Evolutionary conservation across 177 flowering plant species (phyloP).

Genomic region (Vitis hybrid): DNA sequence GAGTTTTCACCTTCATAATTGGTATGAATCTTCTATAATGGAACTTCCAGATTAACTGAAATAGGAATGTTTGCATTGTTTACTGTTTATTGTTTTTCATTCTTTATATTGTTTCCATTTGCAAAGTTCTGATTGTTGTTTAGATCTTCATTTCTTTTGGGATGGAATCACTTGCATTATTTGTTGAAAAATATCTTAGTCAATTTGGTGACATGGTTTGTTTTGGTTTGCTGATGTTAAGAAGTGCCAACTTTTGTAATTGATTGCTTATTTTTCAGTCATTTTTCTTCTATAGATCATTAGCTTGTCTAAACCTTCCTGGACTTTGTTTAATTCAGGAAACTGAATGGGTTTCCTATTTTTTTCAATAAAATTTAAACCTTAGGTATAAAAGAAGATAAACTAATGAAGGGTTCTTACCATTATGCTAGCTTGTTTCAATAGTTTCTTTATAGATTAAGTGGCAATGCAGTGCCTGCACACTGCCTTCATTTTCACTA

Average conservation of each 20-base stretch:
- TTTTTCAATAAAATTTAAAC: constrained; percentile 3
- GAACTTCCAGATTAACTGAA: constrained; percentile 5
- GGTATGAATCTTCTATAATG: constrained; percentile 56
- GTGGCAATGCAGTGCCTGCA: constrained; percentile 72
- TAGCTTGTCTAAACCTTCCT: constrained; percentile 2
- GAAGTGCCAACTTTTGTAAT: constrained; percentile 9
- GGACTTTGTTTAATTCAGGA: constrained; percentile 3
- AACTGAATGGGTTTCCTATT: background rate
- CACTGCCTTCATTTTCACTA: constrained; percentile 86
- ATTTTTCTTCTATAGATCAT: background rate
- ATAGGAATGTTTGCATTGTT: background rate
- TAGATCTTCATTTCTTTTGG: constrained; percentile 1
- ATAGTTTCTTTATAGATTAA: constrained; percentile 49
- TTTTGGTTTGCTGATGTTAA: constrained; percentile 12
- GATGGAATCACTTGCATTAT: constrained; percentile 8
- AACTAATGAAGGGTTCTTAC: constrained; percentile 15
- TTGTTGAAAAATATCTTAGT: background rate
- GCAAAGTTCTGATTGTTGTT: background rate
- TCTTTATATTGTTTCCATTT: background rate
- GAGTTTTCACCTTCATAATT: constrained; percentile 73
- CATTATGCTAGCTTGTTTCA: constrained; percentile 20
- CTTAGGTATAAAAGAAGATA: constrained; percentile 10
- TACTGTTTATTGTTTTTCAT: background rate
- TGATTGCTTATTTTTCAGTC: constrained; percentile 8
- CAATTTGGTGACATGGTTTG: constrained; percentile 7